Conservation (phyloP, 257 asterid species). For the Eustoma russellianum region DNA sequence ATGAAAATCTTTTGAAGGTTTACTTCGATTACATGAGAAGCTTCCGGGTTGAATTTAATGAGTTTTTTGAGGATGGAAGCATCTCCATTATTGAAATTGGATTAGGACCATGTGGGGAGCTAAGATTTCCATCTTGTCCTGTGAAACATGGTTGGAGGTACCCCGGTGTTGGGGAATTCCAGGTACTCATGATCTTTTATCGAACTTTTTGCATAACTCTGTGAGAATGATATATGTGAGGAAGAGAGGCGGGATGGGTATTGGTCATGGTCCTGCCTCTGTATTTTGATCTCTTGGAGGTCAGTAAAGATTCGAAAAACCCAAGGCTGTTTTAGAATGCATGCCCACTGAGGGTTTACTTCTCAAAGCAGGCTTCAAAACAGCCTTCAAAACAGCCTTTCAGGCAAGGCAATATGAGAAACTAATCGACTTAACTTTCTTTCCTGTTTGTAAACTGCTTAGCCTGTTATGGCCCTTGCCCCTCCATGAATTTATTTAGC, state of each 20-base stretch:
- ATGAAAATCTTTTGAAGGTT: constrained; percentile 49
- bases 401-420: no score
- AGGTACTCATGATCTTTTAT: constrained; percentile 32
- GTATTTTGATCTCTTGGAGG: no score
- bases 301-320: no score
- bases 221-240: no score
- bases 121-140: constrained; percentile 76
- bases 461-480: no score
- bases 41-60: constrained; percentile 78
- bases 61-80: constrained; percentile 61
- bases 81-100: constrained; percentile 70
- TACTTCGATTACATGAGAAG: constrained; percentile 91
- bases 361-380: no score
- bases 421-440: no score
- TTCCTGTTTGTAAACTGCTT: no score
- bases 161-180: constrained; percentile 93
- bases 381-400: no score
- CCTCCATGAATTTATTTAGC: no score
- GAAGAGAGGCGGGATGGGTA: neutral
- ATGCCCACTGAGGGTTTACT: no score
- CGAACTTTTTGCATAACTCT: neutral
- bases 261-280: neutral
- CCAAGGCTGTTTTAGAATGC: no score
- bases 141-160: constrained; percentile 89
- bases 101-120: constrained; percentile 89